A percentile compares a stretch with the other conserved stretches of the same genome.
Conservation (phyloP, 2,329 filamentous ascomycete genomes). For the Cytospora chrysosperma region DNA sequence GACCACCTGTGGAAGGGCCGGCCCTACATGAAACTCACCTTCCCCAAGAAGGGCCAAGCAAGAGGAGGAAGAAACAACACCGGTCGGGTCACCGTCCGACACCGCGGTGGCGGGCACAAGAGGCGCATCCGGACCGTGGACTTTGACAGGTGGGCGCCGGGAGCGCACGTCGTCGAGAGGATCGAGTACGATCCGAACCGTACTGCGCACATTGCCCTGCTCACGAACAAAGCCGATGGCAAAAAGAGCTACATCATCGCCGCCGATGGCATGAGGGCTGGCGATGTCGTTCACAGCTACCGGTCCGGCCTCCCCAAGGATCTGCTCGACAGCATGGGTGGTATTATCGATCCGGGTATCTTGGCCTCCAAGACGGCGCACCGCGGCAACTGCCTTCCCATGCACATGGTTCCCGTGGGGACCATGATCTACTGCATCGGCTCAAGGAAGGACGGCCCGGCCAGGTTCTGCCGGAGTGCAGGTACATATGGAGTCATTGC, state of each 20-base stretch:
- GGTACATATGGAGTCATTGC: conserved; percentile 89
- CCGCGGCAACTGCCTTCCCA: conserved; percentile 88
- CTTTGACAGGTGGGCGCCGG: conserved; percentile 75
- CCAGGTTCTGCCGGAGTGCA: conserved; percentile 91
- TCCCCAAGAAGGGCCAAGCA: conserved; percentile 86
- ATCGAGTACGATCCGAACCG: conserved; percentile 96
- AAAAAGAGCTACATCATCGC: conserved; percentile 89
- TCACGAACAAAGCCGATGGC: conserved; percentile 72
- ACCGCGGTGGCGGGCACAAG: conserved; percentile 90
- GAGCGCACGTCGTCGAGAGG: conserved; percentile 84
- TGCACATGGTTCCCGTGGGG: conserved; percentile 96
- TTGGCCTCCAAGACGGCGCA: conserved; percentile 91
- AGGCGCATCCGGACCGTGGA: conserved; percentile 89
- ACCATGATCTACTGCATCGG: conserved; percentile 90
- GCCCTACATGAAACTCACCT: conserved; percentile 78
- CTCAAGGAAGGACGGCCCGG: conserved; percentile 68
- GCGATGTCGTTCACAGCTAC: conserved; percentile 91
- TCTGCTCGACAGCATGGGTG: conserved; percentile 88
- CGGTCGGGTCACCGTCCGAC: conserved; percentile 82
- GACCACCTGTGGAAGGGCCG: conserved; percentile 96
- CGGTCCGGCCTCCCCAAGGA: conserved; percentile 84
- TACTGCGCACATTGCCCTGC: conserved; percentile 86
- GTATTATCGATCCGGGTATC: conserved; percentile 89
- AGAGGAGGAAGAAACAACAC: conserved; percentile 91
- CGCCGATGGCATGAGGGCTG: conserved; percentile 89